A percentile compares a stretch with the other conserved stretches of the same genome.
These are phyloP conservation scores for Tetrapyrgos nigripes DNA, from an alignment of 1,284 basidiomycete species.

Conservation along the genomic window DNA sequence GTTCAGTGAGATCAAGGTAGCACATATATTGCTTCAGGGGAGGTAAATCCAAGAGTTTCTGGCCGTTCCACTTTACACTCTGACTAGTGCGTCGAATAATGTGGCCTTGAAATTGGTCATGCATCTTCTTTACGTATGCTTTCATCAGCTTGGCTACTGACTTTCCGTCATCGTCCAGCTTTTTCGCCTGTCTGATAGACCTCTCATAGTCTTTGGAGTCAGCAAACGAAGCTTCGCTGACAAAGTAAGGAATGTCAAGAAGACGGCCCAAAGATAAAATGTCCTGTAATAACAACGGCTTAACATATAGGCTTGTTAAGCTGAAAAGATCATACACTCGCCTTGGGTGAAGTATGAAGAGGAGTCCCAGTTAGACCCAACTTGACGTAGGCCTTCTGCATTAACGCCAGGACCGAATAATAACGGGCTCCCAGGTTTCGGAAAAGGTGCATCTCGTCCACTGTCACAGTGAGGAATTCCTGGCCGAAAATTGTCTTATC, in stretches of 20 bases:
- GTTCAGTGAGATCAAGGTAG: constrained; percentile 22
- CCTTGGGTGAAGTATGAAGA: constrained; percentile 36
- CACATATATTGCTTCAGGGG: constrained; percentile 20
- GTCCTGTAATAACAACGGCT: constrained; percentile 28
- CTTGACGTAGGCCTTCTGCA: constrained; percentile 12
- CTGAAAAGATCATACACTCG: constrained; percentile 15
- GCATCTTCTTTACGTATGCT: constrained; percentile 21
- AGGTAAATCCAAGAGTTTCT: constrained; percentile 27
- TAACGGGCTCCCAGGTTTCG: constrained; percentile 32
- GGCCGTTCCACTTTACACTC: constrained; percentile 22
- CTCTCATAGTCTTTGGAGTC: constrained; percentile 31
- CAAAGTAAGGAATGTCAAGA: constrained; percentile 32
- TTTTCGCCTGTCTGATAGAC: constrained; percentile 24
- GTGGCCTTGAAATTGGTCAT: constrained; percentile 22
- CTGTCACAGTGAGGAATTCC: constrained; percentile 23
- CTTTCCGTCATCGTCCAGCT: constrained; percentile 20
- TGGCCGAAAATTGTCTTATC: constrained; percentile 29
- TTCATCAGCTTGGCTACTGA: constrained; percentile 11
- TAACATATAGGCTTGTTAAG: neutral
- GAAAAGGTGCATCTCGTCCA: constrained; percentile 39
- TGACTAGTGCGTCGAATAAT: constrained; percentile 27
- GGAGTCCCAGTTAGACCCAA: constrained; percentile 40
- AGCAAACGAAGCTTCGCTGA: constrained; percentile 16
- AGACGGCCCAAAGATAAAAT: constrained; percentile 32
- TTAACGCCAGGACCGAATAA: constrained; percentile 17